Evolutionary conservation across 768 basidiomycete genomes (phyloP), one percentile per base, ranked within the genome.

Genomic region (Suillus lakei): DNA sequence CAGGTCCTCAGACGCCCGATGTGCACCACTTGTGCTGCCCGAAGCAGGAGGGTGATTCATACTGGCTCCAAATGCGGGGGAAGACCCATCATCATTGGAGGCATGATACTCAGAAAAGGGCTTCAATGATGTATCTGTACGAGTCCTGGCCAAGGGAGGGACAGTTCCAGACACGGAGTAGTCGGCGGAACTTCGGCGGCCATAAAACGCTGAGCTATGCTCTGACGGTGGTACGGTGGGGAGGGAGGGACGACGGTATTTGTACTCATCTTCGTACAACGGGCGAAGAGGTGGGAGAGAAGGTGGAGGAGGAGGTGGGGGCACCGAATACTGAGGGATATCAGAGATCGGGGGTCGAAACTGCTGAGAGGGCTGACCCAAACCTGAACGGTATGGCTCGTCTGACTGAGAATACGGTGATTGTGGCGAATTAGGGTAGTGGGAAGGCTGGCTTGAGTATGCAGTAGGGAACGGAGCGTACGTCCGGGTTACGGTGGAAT

Each of bases 391-490:
- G 51, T 67, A 73, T 60, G 66, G 60, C 21, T 78, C 76, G 28
- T 38, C 43, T 2, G 39, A 21, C 39, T 74, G 76, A 3, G 65
- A 16, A 55, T 75, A 71, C 10, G 64, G 38, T 38, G 72, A 61
- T 32, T 67, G 55, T n/a, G 76, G 66, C 16, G 68, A 34, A 55
- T 70, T 73, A 62, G 70, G 59, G 67, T 71, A 75, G 63, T 67
- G 65, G 63, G 70, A 26, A 44, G 76, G 23, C 46, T 77, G 78
- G 7, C 61, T 48, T 7, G 74, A 64, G 63, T 80, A 79, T 30
- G 77, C 67, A 21, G 41, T 39, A 67, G 81, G 79, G 70, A 82
- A 82, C n/a, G 81, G 71, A 26, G 81, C 81, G 46, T 81, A 83
- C 60, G 80, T 79, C 58, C 80, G 76, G n/a, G 77, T 69, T 13